phyloP scores from a whole-genome alignment of 108 stramenopile genomes.

The Conticribra weissflogii region DNA sequence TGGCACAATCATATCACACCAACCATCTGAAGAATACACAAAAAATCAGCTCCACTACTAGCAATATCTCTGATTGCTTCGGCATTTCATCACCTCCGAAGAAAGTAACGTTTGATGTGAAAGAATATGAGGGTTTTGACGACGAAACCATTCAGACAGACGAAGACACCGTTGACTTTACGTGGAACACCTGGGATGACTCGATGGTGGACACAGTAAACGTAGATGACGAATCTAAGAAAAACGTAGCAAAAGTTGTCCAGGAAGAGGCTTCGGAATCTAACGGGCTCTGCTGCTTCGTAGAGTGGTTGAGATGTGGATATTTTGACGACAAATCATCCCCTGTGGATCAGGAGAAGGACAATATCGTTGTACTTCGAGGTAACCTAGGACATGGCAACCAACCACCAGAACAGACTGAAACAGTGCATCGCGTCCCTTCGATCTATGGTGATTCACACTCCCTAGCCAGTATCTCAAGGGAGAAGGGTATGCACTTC shows the following conservation, averaged over 20 bases:
- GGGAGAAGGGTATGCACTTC: too few species aligned
- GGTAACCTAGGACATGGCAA: too few species aligned
- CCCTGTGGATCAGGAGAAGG: neutral
- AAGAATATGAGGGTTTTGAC: conserved; percentile 26
- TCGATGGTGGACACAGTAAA: conserved; percentile 23
- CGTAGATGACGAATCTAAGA: conserved; percentile 7
- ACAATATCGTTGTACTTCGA: neutral
- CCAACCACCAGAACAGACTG: too few species aligned
- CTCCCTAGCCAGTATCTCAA: too few species aligned
- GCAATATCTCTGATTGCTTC: conserved; percentile 15
- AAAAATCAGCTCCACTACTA: conserved; percentile 10
- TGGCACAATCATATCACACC: conserved; percentile 33
- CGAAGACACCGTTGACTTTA: conserved; percentile 38
- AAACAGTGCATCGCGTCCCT: too few species aligned
- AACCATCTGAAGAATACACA: conserved; percentile 35
- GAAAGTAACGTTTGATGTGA: neutral
- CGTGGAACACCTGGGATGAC: conserved; percentile 32
- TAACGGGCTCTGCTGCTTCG: conserved; percentile 3
- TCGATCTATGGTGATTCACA: too few species aligned
- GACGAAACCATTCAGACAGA: conserved; percentile 43
- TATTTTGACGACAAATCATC: neutral
- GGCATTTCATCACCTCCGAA: conserved; percentile 4
- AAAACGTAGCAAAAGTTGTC: conserved; percentile 1
- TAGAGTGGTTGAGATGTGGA: conserved; percentile 22
- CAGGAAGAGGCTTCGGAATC: neutral